phyloP scores from a whole-genome alignment of 2,329 filamentous ascomycete genomes.

The Aquanectria penicillioides region DNA sequence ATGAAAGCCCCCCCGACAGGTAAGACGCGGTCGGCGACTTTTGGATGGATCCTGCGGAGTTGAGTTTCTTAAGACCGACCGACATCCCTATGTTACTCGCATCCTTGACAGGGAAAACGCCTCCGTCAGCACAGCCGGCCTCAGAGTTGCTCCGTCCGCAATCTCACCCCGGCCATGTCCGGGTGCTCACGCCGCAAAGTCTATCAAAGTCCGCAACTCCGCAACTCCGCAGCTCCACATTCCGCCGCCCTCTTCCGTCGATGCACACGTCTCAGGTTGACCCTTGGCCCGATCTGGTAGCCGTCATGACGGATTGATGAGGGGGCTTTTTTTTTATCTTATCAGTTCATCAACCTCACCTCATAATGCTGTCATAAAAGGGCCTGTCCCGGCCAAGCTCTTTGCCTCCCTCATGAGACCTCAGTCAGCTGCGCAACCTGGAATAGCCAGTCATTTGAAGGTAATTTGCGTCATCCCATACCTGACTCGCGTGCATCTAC shows the following conservation, averaged over 20 bases:
- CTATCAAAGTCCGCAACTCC: conserved; percentile 45
- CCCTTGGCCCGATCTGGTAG: conserved; percentile 15
- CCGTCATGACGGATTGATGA: too few species aligned
- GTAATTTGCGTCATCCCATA: too few species aligned
- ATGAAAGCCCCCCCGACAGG: not conserved
- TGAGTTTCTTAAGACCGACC: not conserved
- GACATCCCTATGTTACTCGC: too few species aligned
- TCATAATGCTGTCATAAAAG: too few species aligned
- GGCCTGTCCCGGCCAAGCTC: too few species aligned
- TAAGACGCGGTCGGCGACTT: not conserved
- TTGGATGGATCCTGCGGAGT: conserved; percentile 11
- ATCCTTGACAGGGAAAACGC: not conserved
- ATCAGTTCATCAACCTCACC: not conserved
- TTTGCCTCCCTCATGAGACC: too few species aligned
- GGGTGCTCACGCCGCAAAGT: conserved; percentile 7
- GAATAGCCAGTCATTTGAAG: too few species aligned
- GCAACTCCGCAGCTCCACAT: conserved; percentile 38
- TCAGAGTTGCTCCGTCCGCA: conserved; percentile 26
- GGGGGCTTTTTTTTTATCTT: too few species aligned
- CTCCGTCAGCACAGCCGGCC: conserved; percentile 22
- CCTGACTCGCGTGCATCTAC: too few species aligned
- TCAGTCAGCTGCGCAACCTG: too few species aligned
- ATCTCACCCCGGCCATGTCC: conserved; percentile 1
- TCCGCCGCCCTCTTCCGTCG: conserved; percentile 8
- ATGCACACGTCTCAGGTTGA: not conserved